Conservation (phyloP, 495 filamentous ascomycete species). For the Oleoguttula mirabilis region DNA sequence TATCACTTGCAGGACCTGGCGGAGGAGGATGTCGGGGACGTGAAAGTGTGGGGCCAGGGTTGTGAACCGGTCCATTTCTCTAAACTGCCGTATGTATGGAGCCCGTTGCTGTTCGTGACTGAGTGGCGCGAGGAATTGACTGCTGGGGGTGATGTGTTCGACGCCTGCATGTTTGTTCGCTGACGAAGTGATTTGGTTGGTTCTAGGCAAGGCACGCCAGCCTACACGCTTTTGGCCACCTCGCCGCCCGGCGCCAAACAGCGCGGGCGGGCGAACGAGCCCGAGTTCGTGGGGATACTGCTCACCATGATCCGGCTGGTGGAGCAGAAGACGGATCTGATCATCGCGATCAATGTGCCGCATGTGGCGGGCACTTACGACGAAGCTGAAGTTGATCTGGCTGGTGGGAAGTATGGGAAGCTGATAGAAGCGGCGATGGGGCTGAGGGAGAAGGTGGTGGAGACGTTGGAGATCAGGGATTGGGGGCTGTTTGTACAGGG, state of each 20-base stretch:
- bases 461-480: slow-evolving; percentile 62
- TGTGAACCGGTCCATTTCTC: slow-evolving; percentile 26
- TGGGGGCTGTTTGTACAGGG: slow-evolving; percentile 62
- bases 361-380: slow-evolving; percentile 49
- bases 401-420: slow-evolving; percentile 47
- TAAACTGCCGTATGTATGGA: slow-evolving; percentile 29
- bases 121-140: slow-evolving; percentile 27
- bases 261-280: slow-evolving; percentile 7
- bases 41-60: slow-evolving; percentile 39
- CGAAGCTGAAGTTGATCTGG: slow-evolving; percentile 50
- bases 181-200: too few relatives aligned
- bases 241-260: slow-evolving; percentile 23
- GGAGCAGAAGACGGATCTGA: slow-evolving; percentile 67
- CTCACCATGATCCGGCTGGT: slow-evolving; percentile 61
- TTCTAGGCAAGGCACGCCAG: slow-evolving; percentile 14
- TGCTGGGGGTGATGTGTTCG: slow-evolving; percentile 12
- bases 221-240: slow-evolving; percentile 22
- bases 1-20: slow-evolving; percentile 73
- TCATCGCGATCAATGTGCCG: slow-evolving; percentile 83
- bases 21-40: slow-evolving; percentile 31
- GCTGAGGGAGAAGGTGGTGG: slow-evolving; percentile 48
- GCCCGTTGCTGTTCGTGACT: slow-evolving; percentile 18
- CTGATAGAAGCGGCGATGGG: slow-evolving; percentile 51
- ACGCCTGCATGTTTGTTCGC: not conserved
- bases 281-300: slow-evolving; percentile 48